Conservation (phyloP, 495 filamentous ascomycete species). For the Patellaria atrata region DNA sequence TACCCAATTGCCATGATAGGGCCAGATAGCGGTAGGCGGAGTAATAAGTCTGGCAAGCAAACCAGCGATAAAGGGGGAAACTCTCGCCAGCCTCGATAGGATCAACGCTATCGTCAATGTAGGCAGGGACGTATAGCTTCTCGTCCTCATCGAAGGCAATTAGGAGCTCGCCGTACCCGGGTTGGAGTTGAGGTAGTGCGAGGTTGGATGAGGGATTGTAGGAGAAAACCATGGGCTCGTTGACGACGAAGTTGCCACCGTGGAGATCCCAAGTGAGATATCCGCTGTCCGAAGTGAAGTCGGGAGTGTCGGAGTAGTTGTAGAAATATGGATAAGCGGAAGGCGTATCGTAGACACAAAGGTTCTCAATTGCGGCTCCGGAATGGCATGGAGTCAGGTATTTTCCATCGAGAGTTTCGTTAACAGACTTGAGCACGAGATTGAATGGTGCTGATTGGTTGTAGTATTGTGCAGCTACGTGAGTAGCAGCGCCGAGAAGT, state of each 20-base stretch:
- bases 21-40: slow-evolving; percentile 37
- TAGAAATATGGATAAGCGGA: not conserved
- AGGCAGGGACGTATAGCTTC: slow-evolving; percentile 31
- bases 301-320: slow-evolving; percentile 18
- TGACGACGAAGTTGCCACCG: slow-evolving; percentile 23
- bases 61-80: slow-evolving; percentile 31
- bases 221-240: slow-evolving; percentile 29
- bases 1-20: slow-evolving; percentile 35
- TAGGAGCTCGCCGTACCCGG: slow-evolving; percentile 15
- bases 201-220: slow-evolving; percentile 36
- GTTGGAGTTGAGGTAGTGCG: slow-evolving; percentile 33
- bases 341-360: slow-evolving; percentile 33
- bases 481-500: too few species aligned
- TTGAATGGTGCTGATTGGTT: slow-evolving; percentile 25
- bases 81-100: slow-evolving; percentile 14
- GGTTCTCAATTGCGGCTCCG: slow-evolving; percentile 39
- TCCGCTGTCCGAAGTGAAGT: slow-evolving; percentile 24
- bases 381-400: slow-evolving; percentile 38
- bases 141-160: slow-evolving; percentile 34
- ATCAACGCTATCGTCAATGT: slow-evolving; percentile 34
- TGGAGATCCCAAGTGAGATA: slow-evolving; percentile 31
- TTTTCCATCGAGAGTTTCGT: slow-evolving; percentile 24
- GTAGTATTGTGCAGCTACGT: slow-evolving; percentile 10
- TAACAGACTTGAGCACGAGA: slow-evolving; percentile 18
- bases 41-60: slow-evolving; percentile 37